These are phyloP conservation scores for Aethionema arabicum DNA, from an alignment of 345 rosid species.

Conservation along the genomic window DNA sequence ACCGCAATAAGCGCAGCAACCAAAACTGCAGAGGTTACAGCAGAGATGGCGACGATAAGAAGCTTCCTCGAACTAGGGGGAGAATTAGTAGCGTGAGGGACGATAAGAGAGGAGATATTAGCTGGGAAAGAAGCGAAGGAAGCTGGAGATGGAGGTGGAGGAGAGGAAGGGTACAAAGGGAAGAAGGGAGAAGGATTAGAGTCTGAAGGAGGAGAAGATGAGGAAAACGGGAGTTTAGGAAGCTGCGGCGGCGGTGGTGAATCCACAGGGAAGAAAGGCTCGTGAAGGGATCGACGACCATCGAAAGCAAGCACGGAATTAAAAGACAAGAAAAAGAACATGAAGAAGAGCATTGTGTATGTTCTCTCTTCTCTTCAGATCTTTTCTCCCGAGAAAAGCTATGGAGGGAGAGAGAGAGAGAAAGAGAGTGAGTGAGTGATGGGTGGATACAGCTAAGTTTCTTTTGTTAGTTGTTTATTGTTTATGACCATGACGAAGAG, in stretches of 20 bases:
- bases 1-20: conserved; percentile 40
- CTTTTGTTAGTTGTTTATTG: not conserved
- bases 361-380: not conserved
- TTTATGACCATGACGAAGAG: conserved; percentile 10
- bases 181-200: conserved; percentile 63
- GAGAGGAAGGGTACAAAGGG: conserved; percentile 67
- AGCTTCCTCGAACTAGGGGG: conserved; percentile 48
- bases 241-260: conserved; percentile 50
- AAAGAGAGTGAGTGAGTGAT: not conserved
- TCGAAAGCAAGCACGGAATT: conserved; percentile 8
- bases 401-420: not conserved
- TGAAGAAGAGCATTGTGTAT: conserved; percentile 46
- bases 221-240: conserved; percentile 55
- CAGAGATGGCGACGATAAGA: conserved; percentile 49
- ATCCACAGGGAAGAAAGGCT: conserved; percentile 57
- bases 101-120: conserved; percentile 79
- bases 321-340: conserved; percentile 25
- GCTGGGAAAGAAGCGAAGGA: conserved; percentile 86
- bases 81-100: conserved; percentile 58
- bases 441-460: conserved; percentile 79
- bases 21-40: conserved; percentile 48
- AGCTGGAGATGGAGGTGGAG: conserved; percentile 75
- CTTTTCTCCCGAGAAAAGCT: not conserved
- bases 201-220: conserved; percentile 50
- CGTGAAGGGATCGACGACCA: conserved; percentile 73